Conservation (phyloP, 2,329 filamentous ascomycete genomes). For the Cladosporium sp. region DNA sequence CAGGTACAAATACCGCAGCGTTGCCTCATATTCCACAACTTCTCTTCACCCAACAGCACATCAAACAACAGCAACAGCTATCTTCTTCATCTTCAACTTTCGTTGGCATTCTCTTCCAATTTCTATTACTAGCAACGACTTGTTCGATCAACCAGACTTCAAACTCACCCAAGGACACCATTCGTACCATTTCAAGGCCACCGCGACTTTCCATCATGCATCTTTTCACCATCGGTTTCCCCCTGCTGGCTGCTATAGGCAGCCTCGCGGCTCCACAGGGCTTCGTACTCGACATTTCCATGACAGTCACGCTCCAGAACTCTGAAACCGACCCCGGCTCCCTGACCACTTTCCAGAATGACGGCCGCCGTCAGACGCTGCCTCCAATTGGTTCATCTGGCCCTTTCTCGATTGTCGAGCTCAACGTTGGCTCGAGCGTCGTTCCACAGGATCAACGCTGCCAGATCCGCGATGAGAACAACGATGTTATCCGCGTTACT, state of each 20-base stretch:
- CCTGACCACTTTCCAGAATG: conserved; percentile 19
- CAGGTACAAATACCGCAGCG: no score
- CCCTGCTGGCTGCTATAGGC: conserved; percentile 18
- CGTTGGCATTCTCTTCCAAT: no score
- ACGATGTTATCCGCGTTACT: conserved; percentile 19
- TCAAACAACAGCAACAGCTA: no score
- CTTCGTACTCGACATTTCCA: conserved; percentile 8
- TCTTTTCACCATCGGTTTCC: conserved; percentile 18
- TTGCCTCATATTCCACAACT: no score
- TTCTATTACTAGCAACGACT: no score
- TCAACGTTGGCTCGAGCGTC: conserved; percentile 19
- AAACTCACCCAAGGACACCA: no score
- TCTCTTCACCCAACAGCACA: no score
- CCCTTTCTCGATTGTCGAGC: conserved; percentile 19
- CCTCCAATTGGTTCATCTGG: conserved; percentile 17
- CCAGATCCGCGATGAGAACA: conserved; percentile 19
- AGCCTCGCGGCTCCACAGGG: conserved; percentile 16
- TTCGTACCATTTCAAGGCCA: no score
- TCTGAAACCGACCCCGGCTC: conserved; percentile 11
- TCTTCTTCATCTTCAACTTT: no score
- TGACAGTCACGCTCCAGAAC: conserved; percentile 19
- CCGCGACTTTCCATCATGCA: conserved; percentile 17
- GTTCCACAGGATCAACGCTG: conserved; percentile 21
- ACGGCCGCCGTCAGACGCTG: conserved; percentile 15
- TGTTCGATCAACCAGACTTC: no score